phyloP scores from a whole-genome alignment of 768 basidiomycete species.

The Scleroderma citrinum region DNA sequence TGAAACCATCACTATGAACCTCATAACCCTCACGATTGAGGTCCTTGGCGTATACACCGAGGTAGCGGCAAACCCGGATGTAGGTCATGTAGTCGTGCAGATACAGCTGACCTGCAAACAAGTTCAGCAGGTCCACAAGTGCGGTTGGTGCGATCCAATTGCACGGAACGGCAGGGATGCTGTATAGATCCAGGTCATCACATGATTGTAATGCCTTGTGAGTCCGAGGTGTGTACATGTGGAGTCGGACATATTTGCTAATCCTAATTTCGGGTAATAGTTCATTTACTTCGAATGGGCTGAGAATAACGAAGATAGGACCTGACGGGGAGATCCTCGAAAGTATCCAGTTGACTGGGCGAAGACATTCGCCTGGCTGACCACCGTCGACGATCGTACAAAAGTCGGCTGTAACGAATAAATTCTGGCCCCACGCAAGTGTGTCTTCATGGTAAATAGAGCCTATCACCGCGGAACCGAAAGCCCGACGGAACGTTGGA shows the following conservation, averaged over 20 bases:
- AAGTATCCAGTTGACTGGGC: slow-evolving; percentile 27
- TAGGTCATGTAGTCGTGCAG: slow-evolving; percentile 28
- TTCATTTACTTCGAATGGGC: slow-evolving; percentile 35
- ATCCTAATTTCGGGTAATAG: slow-evolving; percentile 33
- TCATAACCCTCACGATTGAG: slow-evolving; percentile 40
- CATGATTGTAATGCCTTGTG: slow-evolving; percentile 28
- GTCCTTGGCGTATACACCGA: slow-evolving; percentile 36
- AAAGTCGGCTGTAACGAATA: slow-evolving; percentile 16
- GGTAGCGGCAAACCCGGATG: slow-evolving; percentile 27
- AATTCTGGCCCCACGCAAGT: slow-evolving; percentile 12
- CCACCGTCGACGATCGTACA: slow-evolving; percentile 2
- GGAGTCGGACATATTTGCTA: slow-evolving; percentile 31
- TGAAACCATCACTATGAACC: slow-evolving; percentile 15
- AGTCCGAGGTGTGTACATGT: slow-evolving; percentile 37
- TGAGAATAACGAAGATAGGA: slow-evolving; percentile 28
- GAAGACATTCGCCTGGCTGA: slow-evolving; percentile 13
- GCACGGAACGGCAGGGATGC: slow-evolving; percentile 15
- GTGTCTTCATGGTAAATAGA: slow-evolving; percentile 10
- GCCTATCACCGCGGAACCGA: slow-evolving; percentile 4
- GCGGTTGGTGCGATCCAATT: slow-evolving; percentile 9
- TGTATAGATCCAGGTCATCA: slow-evolving; percentile 27
- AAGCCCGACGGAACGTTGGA: slow-evolving; percentile 8
- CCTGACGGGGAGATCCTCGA: slow-evolving; percentile 9
- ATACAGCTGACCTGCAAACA: slow-evolving; percentile 43
- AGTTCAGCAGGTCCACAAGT: slow-evolving; percentile 31